Base-by-base conservation (phyloP, 2,329 filamentous ascomycete species). In the Pseudogymnoascus destructans region DNA sequence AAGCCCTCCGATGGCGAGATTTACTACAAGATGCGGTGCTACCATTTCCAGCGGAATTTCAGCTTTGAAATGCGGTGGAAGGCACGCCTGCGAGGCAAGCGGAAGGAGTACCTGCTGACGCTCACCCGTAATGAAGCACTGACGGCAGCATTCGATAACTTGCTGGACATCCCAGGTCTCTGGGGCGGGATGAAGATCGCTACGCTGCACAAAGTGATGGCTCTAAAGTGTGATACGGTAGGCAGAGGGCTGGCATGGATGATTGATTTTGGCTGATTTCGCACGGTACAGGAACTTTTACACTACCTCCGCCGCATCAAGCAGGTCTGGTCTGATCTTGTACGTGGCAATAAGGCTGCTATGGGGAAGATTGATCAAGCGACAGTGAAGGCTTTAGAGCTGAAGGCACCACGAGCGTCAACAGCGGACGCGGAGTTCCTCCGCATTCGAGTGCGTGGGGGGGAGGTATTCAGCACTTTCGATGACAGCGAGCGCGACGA, bases 1-100 rank as follows among this genome's bases (percentile, higher is more conserved):
- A 59, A 59, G 10, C 63, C 64, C 17, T 65, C 52, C 38, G 61
- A 69, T 61, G 63, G 66, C 25, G 62, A 68, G 59, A 63, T 70
- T 19, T 70, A 68, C 61, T 62, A 63, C n/a, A 69, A 69, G 62
- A 65, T 69, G 59, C 59, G 60, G 40, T 58, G 65, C 62, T 67
- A 69, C 58, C 27, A 64, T 57, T 30, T 46, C 57, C 46, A 60
- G 59, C 23, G 23, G 59, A 59, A 60, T 55, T 49, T 17, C 55
- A 60, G 40, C 57, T 62, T 62, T 25, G 21, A 33, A 59, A 32
- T 57, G 27, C 55, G 40, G 27, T 66, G 61, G 60, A 61, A 58
- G 57, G 32, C 59, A 33, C 57, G 27, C 30, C 62, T 65, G 3
- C 8, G 8, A 19, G 35, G 35, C 3, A 38, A 38, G 15, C 8